Evolutionary conservation across 2,329 filamentous ascomycete genomes (phyloP).

Genomic region (Alternaria novae-zelandiae): DNA sequence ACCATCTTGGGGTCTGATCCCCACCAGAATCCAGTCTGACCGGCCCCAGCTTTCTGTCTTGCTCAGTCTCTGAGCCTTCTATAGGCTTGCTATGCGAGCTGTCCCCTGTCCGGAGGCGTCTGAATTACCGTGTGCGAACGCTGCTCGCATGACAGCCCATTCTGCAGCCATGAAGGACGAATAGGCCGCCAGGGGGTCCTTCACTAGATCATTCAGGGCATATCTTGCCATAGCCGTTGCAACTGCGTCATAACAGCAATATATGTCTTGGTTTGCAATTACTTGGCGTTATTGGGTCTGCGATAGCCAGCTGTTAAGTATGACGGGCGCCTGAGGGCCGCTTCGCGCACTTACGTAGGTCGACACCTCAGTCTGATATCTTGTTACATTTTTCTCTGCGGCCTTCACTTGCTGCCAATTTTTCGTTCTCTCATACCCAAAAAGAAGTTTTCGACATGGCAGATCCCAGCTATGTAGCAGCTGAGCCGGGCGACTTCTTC

Average conservation of each 20-base stretch:
- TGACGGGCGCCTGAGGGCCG: background rate
- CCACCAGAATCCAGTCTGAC: background rate
- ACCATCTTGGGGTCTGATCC: background rate
- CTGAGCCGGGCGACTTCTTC: slow-evolving; percentile 20
- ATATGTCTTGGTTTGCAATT: background rate
- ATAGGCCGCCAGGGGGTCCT: background rate
- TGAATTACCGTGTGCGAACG: background rate
- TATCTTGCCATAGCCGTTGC: background rate
- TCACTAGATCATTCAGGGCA: background rate
- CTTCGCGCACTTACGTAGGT: background rate
- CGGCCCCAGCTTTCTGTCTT: background rate
- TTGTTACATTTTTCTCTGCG: background rate
- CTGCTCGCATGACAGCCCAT: background rate
- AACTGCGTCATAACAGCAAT: background rate
- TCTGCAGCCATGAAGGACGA: background rate
- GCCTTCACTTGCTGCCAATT: background rate
- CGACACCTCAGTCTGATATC: background rate
- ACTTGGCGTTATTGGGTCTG: background rate
- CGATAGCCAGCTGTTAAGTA: background rate
- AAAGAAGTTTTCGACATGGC: background rate
- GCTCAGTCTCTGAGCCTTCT: background rate
- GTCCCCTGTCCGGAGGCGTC: background rate
- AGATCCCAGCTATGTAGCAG: slow-evolving; percentile 2
- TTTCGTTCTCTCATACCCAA: background rate
- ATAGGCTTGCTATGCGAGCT: background rate